Evolutionary conservation across 2,329 filamentous ascomycete genomes (phyloP).

Genomic region (Boeremia exigua): DNA sequence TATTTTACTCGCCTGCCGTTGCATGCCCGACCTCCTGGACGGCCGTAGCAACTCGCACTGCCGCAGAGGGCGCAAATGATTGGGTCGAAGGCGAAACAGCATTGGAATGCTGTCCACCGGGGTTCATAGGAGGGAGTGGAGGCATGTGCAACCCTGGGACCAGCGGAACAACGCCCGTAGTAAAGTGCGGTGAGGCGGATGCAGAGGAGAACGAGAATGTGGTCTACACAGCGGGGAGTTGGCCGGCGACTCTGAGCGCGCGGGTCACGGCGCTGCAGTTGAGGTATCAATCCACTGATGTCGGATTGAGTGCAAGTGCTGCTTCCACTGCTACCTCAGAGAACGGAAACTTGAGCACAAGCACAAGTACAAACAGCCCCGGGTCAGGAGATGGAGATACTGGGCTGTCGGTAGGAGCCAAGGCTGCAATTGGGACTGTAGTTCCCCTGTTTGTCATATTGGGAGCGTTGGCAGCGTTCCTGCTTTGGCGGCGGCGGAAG

Average conservation of each 20-base stretch:
- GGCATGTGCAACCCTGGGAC: conserved; percentile 21
- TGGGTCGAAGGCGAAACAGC: conserved; percentile 30
- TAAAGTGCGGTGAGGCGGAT: conserved; percentile 30
- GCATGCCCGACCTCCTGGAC: conserved; percentile 29
- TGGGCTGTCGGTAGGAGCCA: conserved; percentile 66
- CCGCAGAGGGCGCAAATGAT: conserved; percentile 9
- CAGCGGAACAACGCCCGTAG: conserved; percentile 18
- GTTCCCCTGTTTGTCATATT: conserved; percentile 84
- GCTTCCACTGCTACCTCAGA: conserved; percentile 14
- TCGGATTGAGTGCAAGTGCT: conserved; percentile 4
- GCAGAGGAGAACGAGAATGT: conserved; percentile 27
- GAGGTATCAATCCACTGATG: conserved; percentile 23
- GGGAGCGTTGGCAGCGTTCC: conserved; percentile 17
- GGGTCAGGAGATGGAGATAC: conserved; percentile 38
- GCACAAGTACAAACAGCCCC: neutral
- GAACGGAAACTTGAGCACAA: neutral
- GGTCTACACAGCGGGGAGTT: conserved; percentile 18
- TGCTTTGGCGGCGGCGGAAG: conserved; percentile 26
- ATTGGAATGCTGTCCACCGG: conserved; percentile 32
- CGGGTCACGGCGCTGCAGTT: conserved; percentile 24
- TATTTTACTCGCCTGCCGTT: conserved; percentile 35
- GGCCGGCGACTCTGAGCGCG: conserved; percentile 20
- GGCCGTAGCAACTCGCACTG: conserved; percentile 27
- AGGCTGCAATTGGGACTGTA: conserved; percentile 87
- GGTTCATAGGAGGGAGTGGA: conserved; percentile 23